These are phyloP conservation scores for Thuja plicata DNA, from an alignment of 83 land plant species.

Conservation along the genomic window DNA sequence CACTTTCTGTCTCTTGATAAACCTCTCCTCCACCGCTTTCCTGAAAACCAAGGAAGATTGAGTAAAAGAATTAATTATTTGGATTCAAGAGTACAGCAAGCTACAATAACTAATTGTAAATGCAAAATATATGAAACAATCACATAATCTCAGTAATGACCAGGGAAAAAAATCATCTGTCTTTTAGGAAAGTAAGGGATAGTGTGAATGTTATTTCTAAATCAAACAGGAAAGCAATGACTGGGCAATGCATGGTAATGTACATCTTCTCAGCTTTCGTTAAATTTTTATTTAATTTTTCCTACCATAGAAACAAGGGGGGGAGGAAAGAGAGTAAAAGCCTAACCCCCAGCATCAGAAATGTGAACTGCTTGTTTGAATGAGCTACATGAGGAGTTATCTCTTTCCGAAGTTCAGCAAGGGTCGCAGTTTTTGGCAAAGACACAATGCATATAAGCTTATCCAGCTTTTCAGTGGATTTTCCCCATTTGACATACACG, in stretches of 20 bases:
- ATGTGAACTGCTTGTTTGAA: constrained; percentile 36
- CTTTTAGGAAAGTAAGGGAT: neutral
- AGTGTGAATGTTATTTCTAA: neutral
- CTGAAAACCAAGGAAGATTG: constrained; percentile 3
- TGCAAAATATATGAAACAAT: neutral
- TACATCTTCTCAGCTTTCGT: neutral
- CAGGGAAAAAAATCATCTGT: neutral
- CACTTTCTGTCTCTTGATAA: constrained; percentile 10
- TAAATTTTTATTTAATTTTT: neutral
- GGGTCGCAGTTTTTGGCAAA: constrained; percentile 25
- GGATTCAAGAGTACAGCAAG: neutral
- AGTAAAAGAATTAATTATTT: neutral
- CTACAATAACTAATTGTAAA: neutral
- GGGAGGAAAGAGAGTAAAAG: constrained; percentile 1
- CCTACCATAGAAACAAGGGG: neutral
- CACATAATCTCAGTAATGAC: neutral
- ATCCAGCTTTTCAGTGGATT: constrained; percentile 36
- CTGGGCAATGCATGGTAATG: neutral
- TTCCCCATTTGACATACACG: constrained; percentile 67
- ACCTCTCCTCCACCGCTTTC: constrained; percentile 7
- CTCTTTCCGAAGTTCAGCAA: constrained; percentile 41
- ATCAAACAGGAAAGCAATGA: neutral
- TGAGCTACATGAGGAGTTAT: constrained; percentile 20
- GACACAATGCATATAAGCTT: constrained; percentile 37
- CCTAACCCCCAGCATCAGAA: constrained; percentile 45